A percentile compares a stretch with the other conserved stretches of the same genome.
phyloP scores from a whole-genome alignment of 2,329 filamentous ascomycete genomes.

The Claviceps africana region DNA sequence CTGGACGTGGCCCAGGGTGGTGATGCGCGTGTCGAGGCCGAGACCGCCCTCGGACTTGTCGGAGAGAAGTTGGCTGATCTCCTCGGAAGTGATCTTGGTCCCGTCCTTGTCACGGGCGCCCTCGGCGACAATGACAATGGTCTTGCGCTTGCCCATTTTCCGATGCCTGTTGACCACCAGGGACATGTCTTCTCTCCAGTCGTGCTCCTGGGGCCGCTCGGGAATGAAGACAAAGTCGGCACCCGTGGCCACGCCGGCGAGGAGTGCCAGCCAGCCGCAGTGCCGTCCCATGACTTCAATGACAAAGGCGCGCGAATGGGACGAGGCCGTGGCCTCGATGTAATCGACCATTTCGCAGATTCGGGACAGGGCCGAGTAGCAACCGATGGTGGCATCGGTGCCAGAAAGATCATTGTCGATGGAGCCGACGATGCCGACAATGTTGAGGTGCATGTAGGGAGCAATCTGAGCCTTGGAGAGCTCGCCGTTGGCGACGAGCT shows the following conservation, averaged over 20 bases:
- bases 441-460: conserved; percentile 79
- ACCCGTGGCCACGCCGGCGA: conserved; percentile 88
- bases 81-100: conserved; percentile 65
- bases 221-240: conserved; percentile 96
- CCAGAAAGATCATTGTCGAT: conserved; percentile 98
- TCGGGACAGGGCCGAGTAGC: conserved; percentile 81
- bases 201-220: conserved; percentile 73
- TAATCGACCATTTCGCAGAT: conserved; percentile 96
- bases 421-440: conserved; percentile 88
- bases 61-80: conserved; percentile 81
- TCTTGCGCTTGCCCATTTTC: conserved; percentile 81
- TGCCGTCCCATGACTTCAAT: conserved; percentile 98
- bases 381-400: conserved; percentile 94
- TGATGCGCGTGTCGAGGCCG: conserved; percentile 81
- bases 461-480: conserved; percentile 56
- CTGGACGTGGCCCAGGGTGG: conserved; percentile 93
- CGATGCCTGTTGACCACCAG: conserved; percentile 70
- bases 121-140: conserved; percentile 94
- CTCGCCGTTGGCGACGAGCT: conserved; percentile 63
- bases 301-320: conserved; percentile 91
- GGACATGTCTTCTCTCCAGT: conserved; percentile 86
- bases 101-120: conserved; percentile 77
- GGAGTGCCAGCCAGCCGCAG: conserved; percentile 93
- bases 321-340: conserved; percentile 88
- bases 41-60: conserved; percentile 51